Evolutionary conservation across 768 basidiomycete genomes (phyloP).

Genomic region (Candolleomyces aberdarensis): DNA sequence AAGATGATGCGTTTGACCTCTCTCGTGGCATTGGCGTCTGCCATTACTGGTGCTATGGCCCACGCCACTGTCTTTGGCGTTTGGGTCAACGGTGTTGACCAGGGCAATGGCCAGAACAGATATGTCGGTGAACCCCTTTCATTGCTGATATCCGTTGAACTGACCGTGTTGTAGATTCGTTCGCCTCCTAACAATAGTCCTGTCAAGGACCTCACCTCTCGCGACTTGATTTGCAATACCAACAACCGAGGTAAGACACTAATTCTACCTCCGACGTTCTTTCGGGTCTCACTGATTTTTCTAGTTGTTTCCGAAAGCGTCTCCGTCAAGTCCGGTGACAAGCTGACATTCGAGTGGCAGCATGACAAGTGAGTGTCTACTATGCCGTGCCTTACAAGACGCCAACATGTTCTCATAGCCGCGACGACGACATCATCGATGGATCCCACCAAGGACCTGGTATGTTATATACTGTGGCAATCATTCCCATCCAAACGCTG

Average conservation of each 20-base stretch:
- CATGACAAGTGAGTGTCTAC: conserved; percentile 23
- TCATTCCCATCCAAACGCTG: background rate
- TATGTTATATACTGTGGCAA: conserved; percentile 8
- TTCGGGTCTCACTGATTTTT: background rate
- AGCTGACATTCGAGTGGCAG: conserved; percentile 34
- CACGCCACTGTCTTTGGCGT: conserved; percentile 34
- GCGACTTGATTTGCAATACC: conserved; percentile 30
- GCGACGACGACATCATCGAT: conserved; percentile 35
- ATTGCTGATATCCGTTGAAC: background rate
- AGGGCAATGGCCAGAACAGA: conserved; percentile 29
- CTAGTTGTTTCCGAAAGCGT: conserved; percentile 27
- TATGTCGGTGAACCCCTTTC: conserved; percentile 21
- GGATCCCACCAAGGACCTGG: conserved; percentile 32
- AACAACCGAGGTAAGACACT: conserved; percentile 21
- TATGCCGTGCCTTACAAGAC: background rate
- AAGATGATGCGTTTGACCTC: too few species aligned
- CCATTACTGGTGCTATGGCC: conserved; percentile 11
- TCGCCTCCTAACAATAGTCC: conserved; percentile 35
- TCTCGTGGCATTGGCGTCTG: too few species aligned
- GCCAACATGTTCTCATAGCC: conserved; percentile 17
- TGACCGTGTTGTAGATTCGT: conserved; percentile 24
- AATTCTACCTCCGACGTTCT: background rate
- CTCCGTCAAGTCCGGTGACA: conserved; percentile 28
- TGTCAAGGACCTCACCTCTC: conserved; percentile 30
- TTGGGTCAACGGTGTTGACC: conserved; percentile 35